Conservation (phyloP, 148 eudicot species). For the Persicaria maculosa region DNA sequence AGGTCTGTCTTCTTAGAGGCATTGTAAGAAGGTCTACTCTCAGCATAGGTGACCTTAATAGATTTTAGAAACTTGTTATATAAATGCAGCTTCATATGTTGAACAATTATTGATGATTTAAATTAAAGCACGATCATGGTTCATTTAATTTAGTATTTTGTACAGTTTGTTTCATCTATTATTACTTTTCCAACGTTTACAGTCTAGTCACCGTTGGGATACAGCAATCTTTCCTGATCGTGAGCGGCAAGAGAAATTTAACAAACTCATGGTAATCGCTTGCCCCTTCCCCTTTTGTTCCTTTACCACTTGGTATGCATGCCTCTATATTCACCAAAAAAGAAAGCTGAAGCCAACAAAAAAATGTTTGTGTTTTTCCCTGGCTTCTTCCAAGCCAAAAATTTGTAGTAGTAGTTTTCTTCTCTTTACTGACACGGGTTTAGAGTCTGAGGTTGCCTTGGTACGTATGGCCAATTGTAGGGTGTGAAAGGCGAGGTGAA, state of each 20-base stretch:
- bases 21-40: background rate
- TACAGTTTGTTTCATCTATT: background rate
- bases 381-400: background rate
- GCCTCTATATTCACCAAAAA: background rate
- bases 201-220: constrained; percentile 84
- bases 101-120: background rate
- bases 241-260: constrained; percentile 90
- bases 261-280: constrained; percentile 96
- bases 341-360: background rate
- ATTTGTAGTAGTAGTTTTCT: background rate
- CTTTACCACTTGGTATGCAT: background rate
- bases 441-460: constrained; percentile 99
- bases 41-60: background rate
- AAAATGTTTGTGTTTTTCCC: background rate
- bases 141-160: background rate
- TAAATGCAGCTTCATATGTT: background rate
- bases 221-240: constrained; percentile 67
- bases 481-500: constrained; percentile 87
- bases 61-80: background rate
- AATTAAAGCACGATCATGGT: background rate
- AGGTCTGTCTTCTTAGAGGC: background rate
- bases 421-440: constrained; percentile 74
- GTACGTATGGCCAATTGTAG: constrained; percentile 97
- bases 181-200: constrained; percentile 18
- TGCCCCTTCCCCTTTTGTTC: constrained; percentile 1